Evolutionary conservation across 441 rosid species (phyloP).

Genomic region (Pelargonium fulgidum): DNA sequence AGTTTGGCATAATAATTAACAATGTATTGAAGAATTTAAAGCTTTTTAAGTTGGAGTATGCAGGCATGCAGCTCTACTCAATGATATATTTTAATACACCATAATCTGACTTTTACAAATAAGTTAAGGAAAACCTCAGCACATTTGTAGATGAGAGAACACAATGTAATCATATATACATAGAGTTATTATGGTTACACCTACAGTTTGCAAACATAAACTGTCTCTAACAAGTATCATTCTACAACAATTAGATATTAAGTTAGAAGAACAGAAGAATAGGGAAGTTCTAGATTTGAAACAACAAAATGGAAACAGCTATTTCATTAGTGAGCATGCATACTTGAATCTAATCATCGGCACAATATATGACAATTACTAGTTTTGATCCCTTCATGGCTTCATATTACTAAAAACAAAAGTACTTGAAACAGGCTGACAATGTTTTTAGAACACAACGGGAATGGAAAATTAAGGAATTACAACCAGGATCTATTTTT

Average conservation of each 20-base stretch:
- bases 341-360: no score
- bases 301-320: background rate
- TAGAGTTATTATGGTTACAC: no score
- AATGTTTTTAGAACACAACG: background rate
- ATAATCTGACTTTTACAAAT: background rate
- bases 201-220: background rate
- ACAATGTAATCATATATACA: background rate
- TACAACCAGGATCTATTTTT: constrained; percentile 6
- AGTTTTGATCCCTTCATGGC: background rate
- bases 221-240: background rate
- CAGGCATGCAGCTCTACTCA: background rate
- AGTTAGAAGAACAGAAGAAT: no score
- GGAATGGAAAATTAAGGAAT: constrained; percentile 12
- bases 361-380: background rate
- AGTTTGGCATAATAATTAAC: background rate
- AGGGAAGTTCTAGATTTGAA: background rate
- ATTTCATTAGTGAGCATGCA: no score
- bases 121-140: background rate
- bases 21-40: background rate
- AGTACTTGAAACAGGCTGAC: background rate
- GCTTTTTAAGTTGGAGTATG: constrained; percentile 3
- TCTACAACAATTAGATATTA: no score
- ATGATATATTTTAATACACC: background rate
- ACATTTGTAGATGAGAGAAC: background rate
- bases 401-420: no score